These are phyloP conservation scores for Gamsiella multidivaricata DNA, from an alignment of 192 early-diverging fungal genomes.

Conservation along the genomic window DNA sequence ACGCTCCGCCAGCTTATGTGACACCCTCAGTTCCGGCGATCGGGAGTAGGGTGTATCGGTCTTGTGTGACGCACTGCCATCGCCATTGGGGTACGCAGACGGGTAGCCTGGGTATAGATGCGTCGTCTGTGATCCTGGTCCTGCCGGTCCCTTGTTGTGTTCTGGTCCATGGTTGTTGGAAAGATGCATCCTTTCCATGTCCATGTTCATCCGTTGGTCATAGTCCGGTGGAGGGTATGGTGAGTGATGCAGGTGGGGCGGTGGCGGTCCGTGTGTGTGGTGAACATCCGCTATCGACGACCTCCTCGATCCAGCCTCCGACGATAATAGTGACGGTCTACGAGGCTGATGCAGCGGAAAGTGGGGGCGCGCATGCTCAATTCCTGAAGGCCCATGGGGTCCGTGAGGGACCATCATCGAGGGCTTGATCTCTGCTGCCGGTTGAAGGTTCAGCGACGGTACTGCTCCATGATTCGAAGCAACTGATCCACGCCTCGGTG, in stretches of 20 bases:
- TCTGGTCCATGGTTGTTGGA: constrained; percentile 20
- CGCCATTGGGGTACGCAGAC: constrained; percentile 1
- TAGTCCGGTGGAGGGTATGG: constrained; percentile 22
- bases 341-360: constrained; percentile 37
- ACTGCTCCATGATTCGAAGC: constrained; percentile 12
- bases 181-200: constrained; percentile 42
- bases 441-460: constrained; percentile 31
- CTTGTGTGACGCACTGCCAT: constrained; percentile 12
- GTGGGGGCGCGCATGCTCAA: constrained; percentile 26
- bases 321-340: constrained; percentile 24
- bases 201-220: constrained; percentile 39
- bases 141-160: constrained; percentile 30
- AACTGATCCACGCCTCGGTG: constrained; percentile 41
- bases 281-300: constrained; percentile 28
- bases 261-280: constrained; percentile 11
- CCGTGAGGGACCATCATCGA: not conserved
- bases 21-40: constrained; percentile 83
- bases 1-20: constrained; percentile 89
- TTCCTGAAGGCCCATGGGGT: constrained; percentile 8
- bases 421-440: constrained; percentile 36
- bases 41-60: constrained; percentile 72
- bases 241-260: not conserved
- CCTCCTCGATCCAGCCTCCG: constrained; percentile 21
- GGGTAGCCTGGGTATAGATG: constrained; percentile 50
- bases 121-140: constrained; percentile 13